These are phyloP conservation scores for Nannochloris sp. DNA, from an alignment of 139 green algal genomes.

Conservation along the genomic window DNA sequence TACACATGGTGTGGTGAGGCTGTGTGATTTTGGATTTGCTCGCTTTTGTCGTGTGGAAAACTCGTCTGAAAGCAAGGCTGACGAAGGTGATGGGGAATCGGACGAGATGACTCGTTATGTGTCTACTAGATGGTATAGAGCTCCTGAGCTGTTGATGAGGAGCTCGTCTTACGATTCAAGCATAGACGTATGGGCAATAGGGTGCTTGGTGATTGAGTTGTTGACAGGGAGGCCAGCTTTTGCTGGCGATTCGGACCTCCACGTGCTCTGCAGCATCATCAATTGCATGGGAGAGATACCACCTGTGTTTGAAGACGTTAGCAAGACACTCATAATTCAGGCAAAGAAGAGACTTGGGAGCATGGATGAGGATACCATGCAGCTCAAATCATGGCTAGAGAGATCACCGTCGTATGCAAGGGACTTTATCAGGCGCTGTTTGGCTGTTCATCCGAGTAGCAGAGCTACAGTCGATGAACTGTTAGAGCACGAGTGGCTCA, in stretches of 20 bases:
- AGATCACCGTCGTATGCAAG: too few species aligned
- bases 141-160: constrained; percentile 90
- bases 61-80: constrained; percentile 80
- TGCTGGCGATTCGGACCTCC: constrained; percentile 91
- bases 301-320: too few species aligned
- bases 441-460: too few species aligned
- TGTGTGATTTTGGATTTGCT: constrained; percentile 94
- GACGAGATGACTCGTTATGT: constrained; percentile 92
- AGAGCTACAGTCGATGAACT: too few species aligned
- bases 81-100: constrained; percentile 71
- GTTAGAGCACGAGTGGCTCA: too few species aligned
- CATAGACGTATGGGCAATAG: constrained; percentile 94
- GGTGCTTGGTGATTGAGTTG: constrained; percentile 97
- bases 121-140: constrained; percentile 84
- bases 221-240: constrained; percentile 89
- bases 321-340: too few species aligned
- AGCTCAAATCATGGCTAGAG: too few species aligned
- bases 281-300: too few species aligned
- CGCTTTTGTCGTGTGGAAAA: constrained; percentile 69
- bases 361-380: too few species aligned
- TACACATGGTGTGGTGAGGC: constrained; percentile 63
- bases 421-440: too few species aligned
- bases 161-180: constrained; percentile 95
- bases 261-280: constrained; percentile 63
- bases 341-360: too few species aligned